Conservation (phyloP, 768 basidiomycete genomes). For the Trametes meyenii region DNA sequence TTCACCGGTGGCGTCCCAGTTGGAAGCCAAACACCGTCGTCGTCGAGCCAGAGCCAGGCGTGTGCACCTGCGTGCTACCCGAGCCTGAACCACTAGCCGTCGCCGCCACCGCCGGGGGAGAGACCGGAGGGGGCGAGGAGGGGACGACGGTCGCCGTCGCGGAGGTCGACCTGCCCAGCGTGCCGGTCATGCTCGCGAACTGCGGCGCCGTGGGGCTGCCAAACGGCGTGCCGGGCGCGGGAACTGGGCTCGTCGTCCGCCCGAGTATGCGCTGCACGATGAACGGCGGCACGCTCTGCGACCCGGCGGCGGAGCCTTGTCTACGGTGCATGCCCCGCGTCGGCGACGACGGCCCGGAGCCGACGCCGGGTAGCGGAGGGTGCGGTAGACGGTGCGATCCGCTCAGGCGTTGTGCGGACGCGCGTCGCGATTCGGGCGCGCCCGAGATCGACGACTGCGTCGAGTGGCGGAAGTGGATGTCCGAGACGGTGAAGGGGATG, state of each 20-base stretch:
- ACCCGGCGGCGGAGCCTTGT: constrained; percentile 13
- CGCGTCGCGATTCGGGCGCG: constrained; percentile 28
- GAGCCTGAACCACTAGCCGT: neutral
- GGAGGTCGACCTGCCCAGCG: constrained; percentile 2
- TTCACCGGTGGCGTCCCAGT: constrained; percentile 18
- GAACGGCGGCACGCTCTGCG: constrained; percentile 32
- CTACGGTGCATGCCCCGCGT: constrained; percentile 16
- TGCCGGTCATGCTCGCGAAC: constrained; percentile 8
- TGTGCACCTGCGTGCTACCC: neutral
- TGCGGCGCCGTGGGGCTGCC: constrained; percentile 23
- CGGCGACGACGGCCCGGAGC: constrained; percentile 12
- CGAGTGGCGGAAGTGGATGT: constrained; percentile 41
- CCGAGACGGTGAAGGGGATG: constrained; percentile 38
- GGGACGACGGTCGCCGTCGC: neutral
- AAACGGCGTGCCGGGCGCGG: constrained; percentile 15
- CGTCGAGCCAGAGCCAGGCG: constrained; percentile 4
- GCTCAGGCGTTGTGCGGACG: constrained; percentile 23
- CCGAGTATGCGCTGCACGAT: constrained; percentile 39
- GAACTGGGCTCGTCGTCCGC: constrained; percentile 7
- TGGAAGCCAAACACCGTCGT: constrained; percentile 23
- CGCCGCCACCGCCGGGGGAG: neutral
- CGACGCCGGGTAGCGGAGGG: constrained; percentile 28
- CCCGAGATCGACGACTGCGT: constrained; percentile 31
- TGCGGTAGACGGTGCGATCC: constrained; percentile 29
- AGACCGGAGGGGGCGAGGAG: neutral